Evolutionary conservation across 305 asterid genomes (phyloP).

Genomic region (Plantago lanceolata): DNA sequence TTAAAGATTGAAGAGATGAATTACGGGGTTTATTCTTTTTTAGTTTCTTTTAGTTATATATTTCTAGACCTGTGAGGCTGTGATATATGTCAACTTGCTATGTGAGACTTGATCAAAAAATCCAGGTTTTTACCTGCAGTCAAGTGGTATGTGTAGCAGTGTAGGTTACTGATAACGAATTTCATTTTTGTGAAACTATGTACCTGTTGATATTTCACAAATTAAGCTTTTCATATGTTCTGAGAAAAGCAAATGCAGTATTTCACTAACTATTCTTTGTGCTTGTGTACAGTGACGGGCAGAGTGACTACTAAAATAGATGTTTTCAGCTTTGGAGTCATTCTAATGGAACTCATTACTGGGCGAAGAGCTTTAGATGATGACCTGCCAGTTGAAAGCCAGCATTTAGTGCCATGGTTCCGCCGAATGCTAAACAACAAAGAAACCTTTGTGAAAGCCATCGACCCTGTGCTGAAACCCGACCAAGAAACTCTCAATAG

Average conservation of each 20-base stretch:
- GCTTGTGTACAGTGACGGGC: slow-evolving; percentile 58
- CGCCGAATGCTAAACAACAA: slow-evolving; percentile 68
- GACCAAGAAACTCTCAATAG: slow-evolving; percentile 69
- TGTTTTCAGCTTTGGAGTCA: slow-evolving; percentile 85
- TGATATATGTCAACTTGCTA: no score
- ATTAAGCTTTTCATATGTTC: background rate
- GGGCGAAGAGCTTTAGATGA: slow-evolving; percentile 86
- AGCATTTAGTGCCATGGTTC: slow-evolving; percentile 90
- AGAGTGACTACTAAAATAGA: slow-evolving; percentile 91
- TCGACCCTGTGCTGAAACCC: slow-evolving; percentile 59
- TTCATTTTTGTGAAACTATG: background rate
- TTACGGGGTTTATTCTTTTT: no score
- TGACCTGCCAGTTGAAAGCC: slow-evolving; percentile 62
- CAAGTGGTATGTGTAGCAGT: background rate
- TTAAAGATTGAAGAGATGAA: background rate
- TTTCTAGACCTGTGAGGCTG: no score
- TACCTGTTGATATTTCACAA: background rate
- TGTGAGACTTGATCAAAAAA: no score
- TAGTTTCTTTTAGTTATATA: no score
- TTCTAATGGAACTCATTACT: slow-evolving; percentile 82
- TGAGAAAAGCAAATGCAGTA: background rate
- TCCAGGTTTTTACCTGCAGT: background rate
- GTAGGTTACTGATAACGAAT: background rate
- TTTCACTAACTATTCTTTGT: background rate
- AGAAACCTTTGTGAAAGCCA: slow-evolving; percentile 49